Conservation (phyloP, 768 basidiomycete species). For the Termitomyces sp. region DNA sequence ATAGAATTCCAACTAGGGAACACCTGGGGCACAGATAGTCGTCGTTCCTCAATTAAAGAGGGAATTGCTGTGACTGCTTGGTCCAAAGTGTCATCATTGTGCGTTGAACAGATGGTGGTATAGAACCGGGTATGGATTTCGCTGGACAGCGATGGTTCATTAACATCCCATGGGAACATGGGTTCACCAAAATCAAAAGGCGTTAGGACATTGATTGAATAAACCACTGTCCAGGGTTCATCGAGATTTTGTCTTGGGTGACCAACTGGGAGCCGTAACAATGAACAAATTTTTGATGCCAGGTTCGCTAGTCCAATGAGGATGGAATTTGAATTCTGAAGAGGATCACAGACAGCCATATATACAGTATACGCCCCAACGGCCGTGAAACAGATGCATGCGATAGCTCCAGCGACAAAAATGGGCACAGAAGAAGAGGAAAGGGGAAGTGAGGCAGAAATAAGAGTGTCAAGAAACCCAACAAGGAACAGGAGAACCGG, state of each 20-base stretch:
- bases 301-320: not conserved
- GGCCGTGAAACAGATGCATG: not conserved
- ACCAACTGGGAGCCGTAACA: not conserved
- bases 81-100: not conserved
- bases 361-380: not conserved
- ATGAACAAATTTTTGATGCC: not conserved
- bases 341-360: not conserved
- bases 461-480: slow-evolving; percentile 16
- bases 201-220: not conserved
- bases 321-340: not conserved
- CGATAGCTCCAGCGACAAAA: not conserved
- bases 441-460: slow-evolving; percentile 2
- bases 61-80: not conserved
- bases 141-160: not conserved
- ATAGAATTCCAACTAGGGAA: not conserved
- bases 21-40: not conserved
- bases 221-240: not conserved
- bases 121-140: not conserved
- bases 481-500: slow-evolving; percentile 15
- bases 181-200: not conserved
- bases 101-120: not conserved
- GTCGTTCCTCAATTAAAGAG: not conserved
- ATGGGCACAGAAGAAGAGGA: not conserved
- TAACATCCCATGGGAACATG: not conserved
- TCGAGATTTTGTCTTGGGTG: not conserved